Evolutionary conservation across 176 grass and related monocot genomes (phyloP).

Genomic region (Lolium multiflorum): DNA sequence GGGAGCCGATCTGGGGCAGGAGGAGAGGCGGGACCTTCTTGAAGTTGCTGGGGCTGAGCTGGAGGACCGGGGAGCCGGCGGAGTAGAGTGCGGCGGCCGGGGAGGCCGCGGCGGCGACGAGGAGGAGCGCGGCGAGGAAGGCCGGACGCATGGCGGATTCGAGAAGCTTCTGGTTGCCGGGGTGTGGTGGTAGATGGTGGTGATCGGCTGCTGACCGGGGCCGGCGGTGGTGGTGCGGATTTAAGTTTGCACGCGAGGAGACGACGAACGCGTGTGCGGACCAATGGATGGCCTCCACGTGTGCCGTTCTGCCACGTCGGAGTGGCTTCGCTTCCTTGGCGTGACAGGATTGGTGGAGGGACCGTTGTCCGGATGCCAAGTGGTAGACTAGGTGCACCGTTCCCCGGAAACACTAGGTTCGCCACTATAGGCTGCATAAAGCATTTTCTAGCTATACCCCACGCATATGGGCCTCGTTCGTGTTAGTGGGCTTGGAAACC

Average conservation of each 20-base stretch:
- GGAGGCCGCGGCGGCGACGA: slow-evolving; percentile 32
- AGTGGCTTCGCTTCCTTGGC: slow-evolving; percentile 32
- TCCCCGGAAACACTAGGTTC: not conserved
- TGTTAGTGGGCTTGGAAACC: not conserved
- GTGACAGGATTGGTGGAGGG: slow-evolving; percentile 18
- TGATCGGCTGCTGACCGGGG: slow-evolving; percentile 23
- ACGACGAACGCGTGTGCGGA: slow-evolving; percentile 65
- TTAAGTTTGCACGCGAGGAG: slow-evolving; percentile 27
- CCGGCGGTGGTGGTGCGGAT: slow-evolving; percentile 35
- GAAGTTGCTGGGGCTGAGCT: slow-evolving; percentile 93
- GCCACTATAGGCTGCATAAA: not conserved
- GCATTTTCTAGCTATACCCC: not conserved
- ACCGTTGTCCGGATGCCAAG: not conserved
- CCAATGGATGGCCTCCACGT: slow-evolving; percentile 68
- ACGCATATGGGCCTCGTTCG: not conserved
- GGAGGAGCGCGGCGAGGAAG: slow-evolving; percentile 39
- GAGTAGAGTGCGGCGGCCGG: slow-evolving; percentile 80
- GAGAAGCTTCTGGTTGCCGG: slow-evolving; percentile 59
- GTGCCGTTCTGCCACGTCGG: slow-evolving; percentile 39
- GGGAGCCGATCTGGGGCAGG: slow-evolving; percentile 38
- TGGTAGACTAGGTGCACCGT: slow-evolving; percentile 8
- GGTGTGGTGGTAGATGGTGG: not conserved
- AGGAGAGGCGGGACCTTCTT: slow-evolving; percentile 70
- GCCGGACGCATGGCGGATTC: slow-evolving; percentile 55
- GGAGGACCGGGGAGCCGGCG: slow-evolving; percentile 82